Evolutionary conservation across 2,329 filamentous ascomycete species (phyloP).

Genomic region (Zelopaecilomyces penicillatus): DNA sequence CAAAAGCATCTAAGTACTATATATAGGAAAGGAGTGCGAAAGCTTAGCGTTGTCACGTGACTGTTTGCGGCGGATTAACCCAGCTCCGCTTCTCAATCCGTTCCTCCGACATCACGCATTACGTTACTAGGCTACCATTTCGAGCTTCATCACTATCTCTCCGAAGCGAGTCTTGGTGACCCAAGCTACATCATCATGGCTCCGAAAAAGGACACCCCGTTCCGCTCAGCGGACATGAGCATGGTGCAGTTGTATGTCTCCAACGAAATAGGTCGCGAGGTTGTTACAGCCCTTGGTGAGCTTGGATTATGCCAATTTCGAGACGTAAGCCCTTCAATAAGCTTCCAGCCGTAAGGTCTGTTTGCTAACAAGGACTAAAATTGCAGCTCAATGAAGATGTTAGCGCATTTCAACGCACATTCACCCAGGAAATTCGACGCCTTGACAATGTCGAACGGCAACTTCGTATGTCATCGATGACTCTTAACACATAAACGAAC

Average conservation of each 20-base stretch:
- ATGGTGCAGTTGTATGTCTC: conserved; percentile 99
- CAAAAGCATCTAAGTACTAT: too few species aligned
- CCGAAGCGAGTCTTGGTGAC: conserved; percentile 23
- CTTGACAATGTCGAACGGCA: conserved; percentile 98
- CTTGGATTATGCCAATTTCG: conserved; percentile 94
- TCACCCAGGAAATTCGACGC: conserved; percentile 93
- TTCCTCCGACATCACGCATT: conserved; percentile 16
- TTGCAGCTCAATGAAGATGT: conserved; percentile 81
- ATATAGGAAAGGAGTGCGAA: too few species aligned
- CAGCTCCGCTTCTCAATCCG: too few species aligned
- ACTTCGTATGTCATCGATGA: conserved; percentile 59
- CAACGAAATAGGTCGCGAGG: conserved; percentile 96
- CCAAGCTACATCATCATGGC: conserved; percentile 42
- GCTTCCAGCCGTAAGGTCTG: too few species aligned
- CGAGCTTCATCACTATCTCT: conserved; percentile 20
- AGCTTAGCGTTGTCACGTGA: too few species aligned
- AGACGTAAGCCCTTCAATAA: conserved; percentile 58
- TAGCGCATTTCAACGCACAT: conserved; percentile 92
- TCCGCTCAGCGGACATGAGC: conserved; percentile 99
- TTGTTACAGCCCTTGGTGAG: conserved; percentile 92
- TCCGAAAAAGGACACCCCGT: conserved; percentile 78
- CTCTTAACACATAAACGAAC: not conserved
- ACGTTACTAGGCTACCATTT: conserved; percentile 14
- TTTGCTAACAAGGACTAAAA: too few species aligned
- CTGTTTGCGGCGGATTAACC: too few species aligned